Evolutionary conservation across 2,329 filamentous ascomycete genomes (phyloP), one percentile per base, ranked within the genome.

Genomic region (Alternaria brassicicola): DNA sequence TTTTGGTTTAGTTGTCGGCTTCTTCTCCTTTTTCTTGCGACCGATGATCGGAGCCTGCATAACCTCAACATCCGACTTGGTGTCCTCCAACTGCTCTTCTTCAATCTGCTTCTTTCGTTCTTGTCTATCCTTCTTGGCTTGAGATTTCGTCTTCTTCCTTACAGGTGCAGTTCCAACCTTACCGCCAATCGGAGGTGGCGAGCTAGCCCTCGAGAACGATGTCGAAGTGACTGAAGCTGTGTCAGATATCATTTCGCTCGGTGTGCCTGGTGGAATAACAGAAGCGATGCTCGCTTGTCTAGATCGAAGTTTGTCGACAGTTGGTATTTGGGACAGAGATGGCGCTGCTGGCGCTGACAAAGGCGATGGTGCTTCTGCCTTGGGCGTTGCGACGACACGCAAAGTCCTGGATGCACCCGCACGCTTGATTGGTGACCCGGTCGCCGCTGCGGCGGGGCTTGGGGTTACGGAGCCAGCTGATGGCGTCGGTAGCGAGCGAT

Each of bases 1-100:
- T 43, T 75, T 76, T 1, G 68, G 52, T 21, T 41, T 74, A 43
- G 39, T 76, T 57, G 68, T 73, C 63, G 74, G 68, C 78, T 92
- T 94, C 82, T 91, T 93, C 74, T 91, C 86, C 79, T 94, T 95
- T 82, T 92, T 94, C 82, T 93, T 93, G 51, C 91, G 86, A 31
- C 90, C 90, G 47, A 92, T 75, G 38, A 96, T 89, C 0, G 92
- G 91, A 7, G 87, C 91, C 64, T 85, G 81, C 9, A 82, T 80
- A n/a, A 78, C 74, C 62, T 87, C 85, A 61, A 70, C 61, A 52
- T 86, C 84, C 8, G 76, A 70, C 61, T 86, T 85, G 8, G 63
- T 64, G 3, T 77, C 76, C 23, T 78, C 76, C 15, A 70, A 63
- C 5, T 88, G 83, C 31, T 82, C 84, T 55, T 90, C 88, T 68